A percentile compares a stretch with the other conserved stretches of the same genome.
Conservation (phyloP, 345 rosid species). For the Punica granatum region DNA sequence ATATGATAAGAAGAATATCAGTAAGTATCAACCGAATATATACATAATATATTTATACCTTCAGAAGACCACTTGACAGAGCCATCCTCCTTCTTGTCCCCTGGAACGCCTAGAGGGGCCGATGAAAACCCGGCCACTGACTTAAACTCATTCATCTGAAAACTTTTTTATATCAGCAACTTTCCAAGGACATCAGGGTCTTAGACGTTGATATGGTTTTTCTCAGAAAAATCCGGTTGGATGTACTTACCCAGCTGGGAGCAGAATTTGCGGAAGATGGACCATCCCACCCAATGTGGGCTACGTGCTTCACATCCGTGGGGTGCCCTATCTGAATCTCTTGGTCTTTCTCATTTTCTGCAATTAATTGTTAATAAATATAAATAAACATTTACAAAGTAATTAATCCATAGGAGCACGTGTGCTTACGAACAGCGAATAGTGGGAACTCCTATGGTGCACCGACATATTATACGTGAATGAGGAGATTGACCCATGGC, state of each 20-base stretch:
- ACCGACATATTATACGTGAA: no score
- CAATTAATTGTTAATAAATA: slow-evolving; percentile 7
- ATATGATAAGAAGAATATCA: not conserved
- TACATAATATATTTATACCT: not conserved
- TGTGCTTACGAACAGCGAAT: not conserved
- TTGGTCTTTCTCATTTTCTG: slow-evolving; percentile 51
- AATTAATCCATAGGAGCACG: not conserved
- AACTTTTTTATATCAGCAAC: not conserved
- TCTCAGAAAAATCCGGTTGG: not conserved
- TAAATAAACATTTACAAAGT: not conserved
- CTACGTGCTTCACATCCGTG: slow-evolving; percentile 83
- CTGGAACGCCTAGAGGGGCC: not conserved
- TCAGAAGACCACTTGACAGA: not conserved
- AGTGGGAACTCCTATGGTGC: no score
- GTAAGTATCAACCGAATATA: not conserved
- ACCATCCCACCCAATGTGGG: slow-evolving; percentile 79
- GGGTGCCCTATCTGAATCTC: slow-evolving; percentile 74
- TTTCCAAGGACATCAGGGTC: not conserved
- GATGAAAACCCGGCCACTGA: not conserved
- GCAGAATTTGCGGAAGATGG: slow-evolving; percentile 23
- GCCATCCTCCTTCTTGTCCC: not conserved
- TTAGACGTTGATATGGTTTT: not conserved
- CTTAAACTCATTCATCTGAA: slow-evolving; percentile 22
- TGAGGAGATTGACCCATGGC: no score
- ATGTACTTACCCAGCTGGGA: slow-evolving; percentile 60